phyloP scores from a whole-genome alignment of 2,329 filamentous ascomycete species.

The Berkeleyomyces basicola region DNA sequence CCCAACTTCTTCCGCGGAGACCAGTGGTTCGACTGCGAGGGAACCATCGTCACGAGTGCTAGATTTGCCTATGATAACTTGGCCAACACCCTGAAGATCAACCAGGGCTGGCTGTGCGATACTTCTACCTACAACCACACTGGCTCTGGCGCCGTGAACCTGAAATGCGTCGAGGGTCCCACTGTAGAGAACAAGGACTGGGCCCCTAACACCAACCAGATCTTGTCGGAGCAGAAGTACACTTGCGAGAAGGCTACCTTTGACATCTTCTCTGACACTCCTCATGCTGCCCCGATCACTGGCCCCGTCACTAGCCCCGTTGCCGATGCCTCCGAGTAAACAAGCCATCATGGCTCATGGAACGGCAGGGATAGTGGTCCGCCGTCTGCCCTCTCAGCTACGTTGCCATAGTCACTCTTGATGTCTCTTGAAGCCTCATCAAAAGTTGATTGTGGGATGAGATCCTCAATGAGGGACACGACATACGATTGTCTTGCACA shows the following conservation, averaged over 20 bases:
- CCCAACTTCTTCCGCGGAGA: slow-evolving; percentile 34
- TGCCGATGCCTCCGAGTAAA: no score
- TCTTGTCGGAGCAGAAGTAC: slow-evolving; percentile 20
- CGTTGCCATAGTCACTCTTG: no score
- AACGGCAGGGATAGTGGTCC: no score
- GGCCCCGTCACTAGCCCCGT: no score
- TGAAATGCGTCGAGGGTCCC: background rate
- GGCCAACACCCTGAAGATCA: slow-evolving; percentile 23
- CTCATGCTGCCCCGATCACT: no score
- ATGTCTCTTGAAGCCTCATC: no score
- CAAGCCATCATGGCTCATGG: no score
- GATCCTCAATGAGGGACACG: no score
- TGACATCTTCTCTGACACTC: background rate
- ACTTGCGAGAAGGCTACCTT: slow-evolving; percentile 16
- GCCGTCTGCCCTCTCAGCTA: no score
- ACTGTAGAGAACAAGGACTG: slow-evolving; percentile 19
- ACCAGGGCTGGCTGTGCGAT: slow-evolving; percentile 33
- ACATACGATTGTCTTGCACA: no score
- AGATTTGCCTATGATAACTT: slow-evolving; percentile 29
- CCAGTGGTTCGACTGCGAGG: slow-evolving; percentile 27
- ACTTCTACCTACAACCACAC: background rate
- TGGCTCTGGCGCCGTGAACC: background rate
- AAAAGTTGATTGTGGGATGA: no score
- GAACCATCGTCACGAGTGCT: slow-evolving; percentile 17
- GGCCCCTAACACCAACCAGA: slow-evolving; percentile 17